phyloP scores from a whole-genome alignment of 192 early-diverging fungal genomes.

The Oehlia diaphana region DNA sequence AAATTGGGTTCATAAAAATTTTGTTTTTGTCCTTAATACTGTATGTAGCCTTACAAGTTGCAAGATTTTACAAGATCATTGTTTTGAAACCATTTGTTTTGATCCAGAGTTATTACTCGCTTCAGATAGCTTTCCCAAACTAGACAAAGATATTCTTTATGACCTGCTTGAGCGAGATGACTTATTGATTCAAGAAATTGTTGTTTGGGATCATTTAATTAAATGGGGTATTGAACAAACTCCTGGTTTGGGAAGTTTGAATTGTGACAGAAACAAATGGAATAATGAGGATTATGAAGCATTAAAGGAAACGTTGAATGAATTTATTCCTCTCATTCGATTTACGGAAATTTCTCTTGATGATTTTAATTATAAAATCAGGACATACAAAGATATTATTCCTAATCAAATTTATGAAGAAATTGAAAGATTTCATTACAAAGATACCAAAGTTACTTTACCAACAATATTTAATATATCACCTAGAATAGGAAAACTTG shows the following conservation, averaged over 20 bases:
- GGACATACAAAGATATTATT: not conserved
- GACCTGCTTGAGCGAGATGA: not conserved
- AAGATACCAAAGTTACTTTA: not conserved
- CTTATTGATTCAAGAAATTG: no score
- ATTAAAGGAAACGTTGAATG: not conserved
- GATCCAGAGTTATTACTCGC: not conserved
- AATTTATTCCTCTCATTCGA: not conserved
- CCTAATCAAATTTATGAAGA: not conserved
- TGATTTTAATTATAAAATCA: not conserved
- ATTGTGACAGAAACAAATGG: not conserved
- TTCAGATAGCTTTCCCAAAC: not conserved
- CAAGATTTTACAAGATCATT: not conserved
- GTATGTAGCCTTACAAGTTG: no score
- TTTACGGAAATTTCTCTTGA: not conserved
- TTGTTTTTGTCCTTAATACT: no score
- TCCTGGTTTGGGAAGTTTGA: not conserved
- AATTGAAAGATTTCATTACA: not conserved
- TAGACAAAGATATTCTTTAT: not conserved
- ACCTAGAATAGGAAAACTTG: no score
- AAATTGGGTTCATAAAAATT: no score
- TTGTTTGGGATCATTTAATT: not conserved
- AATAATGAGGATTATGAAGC: not conserved
- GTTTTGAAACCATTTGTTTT: not conserved
- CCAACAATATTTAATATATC: no score
- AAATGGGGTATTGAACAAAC: not conserved